Base-by-base conservation (phyloP, 2,329 filamentous ascomycete species). In the Parasarocladium wereldwijsianum region DNA sequence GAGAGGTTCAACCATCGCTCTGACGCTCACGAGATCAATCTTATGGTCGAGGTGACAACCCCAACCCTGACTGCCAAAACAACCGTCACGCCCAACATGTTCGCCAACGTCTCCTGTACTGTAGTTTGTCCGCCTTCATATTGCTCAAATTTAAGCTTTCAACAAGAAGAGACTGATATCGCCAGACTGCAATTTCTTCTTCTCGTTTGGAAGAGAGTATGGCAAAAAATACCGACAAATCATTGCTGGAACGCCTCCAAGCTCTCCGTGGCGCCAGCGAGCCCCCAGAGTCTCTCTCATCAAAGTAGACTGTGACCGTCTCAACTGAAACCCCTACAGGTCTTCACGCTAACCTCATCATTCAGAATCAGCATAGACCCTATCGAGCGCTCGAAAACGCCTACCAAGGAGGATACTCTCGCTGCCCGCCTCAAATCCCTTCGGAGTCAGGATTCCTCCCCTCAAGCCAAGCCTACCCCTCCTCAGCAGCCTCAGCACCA, bases 201-300 rank as follows among this genome's bases (percentile, higher is more conserved):
- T n/a, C n/a, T n/a, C n/a, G n/a, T n/a, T n/a, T n/a, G n/a, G n/a
- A n/a, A n/a, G n/a, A n/a, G n/a, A n/a, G n/a, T n/a, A 56, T 56
- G 53, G 41, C 48, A 6, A 41, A 50, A 35, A 45, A 50, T 19
- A 32, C 54, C 17, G 65, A 70, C 39, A 57, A 51, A 35, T 59
- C 58, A 13, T 50, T 73, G 15, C 49, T 71, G 14, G 60, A 66
- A 33, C 60, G 68, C 17, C 53, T 73, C 17, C 66, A 67, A 30
- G 67, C 67, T 8, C 50, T 73, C 21, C 47, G 52, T 27, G 51
- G 50, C 14, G 37, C 39, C 15, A 44, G 39, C 35, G 37, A 40
- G 58, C 60, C 44, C 41, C 49, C 36, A 39, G 60, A 19, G 22
- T 33, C 16, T 22, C 23, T 21, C 15, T 22, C 29, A 24, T 24